Evolutionary conservation across 768 basidiomycete genomes (phyloP).

Genomic region (Pleurotus sapidus): DNA sequence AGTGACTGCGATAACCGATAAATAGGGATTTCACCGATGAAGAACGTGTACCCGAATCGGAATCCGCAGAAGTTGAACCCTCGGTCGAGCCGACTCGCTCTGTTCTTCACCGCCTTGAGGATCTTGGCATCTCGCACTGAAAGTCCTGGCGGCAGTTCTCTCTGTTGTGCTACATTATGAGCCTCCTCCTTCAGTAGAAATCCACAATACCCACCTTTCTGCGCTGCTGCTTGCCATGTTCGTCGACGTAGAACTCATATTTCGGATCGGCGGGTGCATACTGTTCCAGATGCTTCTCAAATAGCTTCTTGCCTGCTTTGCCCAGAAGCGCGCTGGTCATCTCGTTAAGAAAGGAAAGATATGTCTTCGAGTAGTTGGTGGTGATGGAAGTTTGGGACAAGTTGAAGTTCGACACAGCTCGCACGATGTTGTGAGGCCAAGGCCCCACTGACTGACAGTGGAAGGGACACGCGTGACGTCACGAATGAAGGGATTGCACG

Average conservation of each 20-base stretch:
- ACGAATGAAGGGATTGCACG: too few species aligned
- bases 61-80: slow-evolving; percentile 78
- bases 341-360: too few species aligned
- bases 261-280: slow-evolving; percentile 74
- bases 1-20: too few species aligned
- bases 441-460: too few species aligned
- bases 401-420: too few species aligned
- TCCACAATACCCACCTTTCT: slow-evolving; percentile 39
- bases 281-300: slow-evolving; percentile 59
- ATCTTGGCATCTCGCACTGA: slow-evolving; percentile 73
- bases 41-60: slow-evolving; percentile 84
- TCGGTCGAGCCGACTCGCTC: slow-evolving; percentile 88
- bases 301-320: slow-evolving; percentile 56
- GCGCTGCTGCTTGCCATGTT: slow-evolving; percentile 52
- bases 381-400: too few species aligned
- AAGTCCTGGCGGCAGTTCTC: slow-evolving; percentile 72
- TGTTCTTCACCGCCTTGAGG: slow-evolving; percentile 66
- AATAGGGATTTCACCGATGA: slow-evolving; percentile 51
- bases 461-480: too few species aligned
- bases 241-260: slow-evolving; percentile 62
- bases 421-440: too few species aligned
- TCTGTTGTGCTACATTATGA: slow-evolving; percentile 31
- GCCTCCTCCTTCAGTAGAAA: neutral
- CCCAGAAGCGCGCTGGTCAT: slow-evolving; percentile 20
- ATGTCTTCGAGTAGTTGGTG: too few species aligned